Evolutionary conservation across 768 basidiomycete genomes (phyloP), one percentile per base, ranked within the genome.

Genomic region (Hygrophoropsis aurantiaca): DNA sequence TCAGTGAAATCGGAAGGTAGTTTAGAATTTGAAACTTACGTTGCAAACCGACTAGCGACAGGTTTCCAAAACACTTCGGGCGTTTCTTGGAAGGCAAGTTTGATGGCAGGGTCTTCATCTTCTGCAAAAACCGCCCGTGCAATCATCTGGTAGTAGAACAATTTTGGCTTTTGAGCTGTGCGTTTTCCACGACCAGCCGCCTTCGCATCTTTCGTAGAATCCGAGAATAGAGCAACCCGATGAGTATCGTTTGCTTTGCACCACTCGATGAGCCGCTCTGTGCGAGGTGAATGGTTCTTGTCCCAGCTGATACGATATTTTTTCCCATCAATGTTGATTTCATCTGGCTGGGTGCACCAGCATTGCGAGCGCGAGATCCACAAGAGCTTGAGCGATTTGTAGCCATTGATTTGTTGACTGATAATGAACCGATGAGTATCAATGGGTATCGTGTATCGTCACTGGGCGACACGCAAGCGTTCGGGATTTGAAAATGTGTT

Each of bases 161-260:
- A 19, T 30, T 44, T 44, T 10, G 24, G 11, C 18, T 18, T 26
- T 11, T 20, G 10, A 5, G 48, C 58, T 0, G 40, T 40, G 1
- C 19, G 16, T 40, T 63, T 65, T 11, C 21, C 13, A 5, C 55
- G 47, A 11, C 47, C 49, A 30, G 59, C 54, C 33, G 57, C 58
- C 18, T 52, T 55, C 11, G 60, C 65, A 32, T 58, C 51, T 0
- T 51, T 48, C 7, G 56, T 62, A 1, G 59, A 60, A 49, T 66
- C 62, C 4, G 61, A 64, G 42, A 68, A 68, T 1, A 65, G 41
- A 33, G 45, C 49, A 39, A 52, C 19, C 21, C 33, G 43, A 15
- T 27, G 30, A 19, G n/a, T n/a, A 5, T 32, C 27, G 23, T 44
- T 33, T 20, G 26, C 8, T 33, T 44, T 7, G 43, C 43, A 44